These are phyloP conservation scores for Sporobolus alterniflorus DNA, from an alignment of 202 grass and related monocot species.

Conservation along the genomic window DNA sequence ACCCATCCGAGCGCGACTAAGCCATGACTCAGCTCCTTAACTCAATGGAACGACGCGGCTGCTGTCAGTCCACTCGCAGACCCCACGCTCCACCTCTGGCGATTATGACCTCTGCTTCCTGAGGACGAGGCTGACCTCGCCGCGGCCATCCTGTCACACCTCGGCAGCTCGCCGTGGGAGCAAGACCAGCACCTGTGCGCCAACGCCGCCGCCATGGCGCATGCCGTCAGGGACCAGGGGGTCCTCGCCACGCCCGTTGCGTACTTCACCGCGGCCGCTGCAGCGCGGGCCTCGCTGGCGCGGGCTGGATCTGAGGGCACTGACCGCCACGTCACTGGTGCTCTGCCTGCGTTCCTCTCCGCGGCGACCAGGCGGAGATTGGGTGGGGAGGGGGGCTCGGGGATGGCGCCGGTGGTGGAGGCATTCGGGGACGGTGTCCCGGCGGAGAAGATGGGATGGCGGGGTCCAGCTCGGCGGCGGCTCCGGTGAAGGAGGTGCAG, in stretches of 20 bases:
- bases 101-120: constrained; percentile 32
- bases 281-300: constrained; percentile 62
- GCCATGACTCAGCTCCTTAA: no score
- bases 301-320: constrained; percentile 49
- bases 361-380: no score
- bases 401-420: no score
- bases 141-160: constrained; percentile 53
- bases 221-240: constrained; percentile 66
- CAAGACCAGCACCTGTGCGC: constrained; percentile 87
- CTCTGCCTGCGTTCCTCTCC: constrained; percentile 78
- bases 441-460: no score
- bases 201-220: constrained; percentile 72
- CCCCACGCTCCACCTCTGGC: constrained; percentile 37
- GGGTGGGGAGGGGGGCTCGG: no score
- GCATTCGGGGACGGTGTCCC: no score
- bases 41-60: no score
- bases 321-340: constrained; percentile 42
- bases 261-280: constrained; percentile 66
- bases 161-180: constrained; percentile 59
- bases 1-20: no score
- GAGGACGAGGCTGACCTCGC: constrained; percentile 50
- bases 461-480: no score
- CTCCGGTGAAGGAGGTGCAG: no score
- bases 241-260: constrained; percentile 55
- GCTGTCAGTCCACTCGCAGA: no score